Base-by-base conservation (phyloP, 1,284 basidiomycete species). In the Marasmius sp. region DNA sequence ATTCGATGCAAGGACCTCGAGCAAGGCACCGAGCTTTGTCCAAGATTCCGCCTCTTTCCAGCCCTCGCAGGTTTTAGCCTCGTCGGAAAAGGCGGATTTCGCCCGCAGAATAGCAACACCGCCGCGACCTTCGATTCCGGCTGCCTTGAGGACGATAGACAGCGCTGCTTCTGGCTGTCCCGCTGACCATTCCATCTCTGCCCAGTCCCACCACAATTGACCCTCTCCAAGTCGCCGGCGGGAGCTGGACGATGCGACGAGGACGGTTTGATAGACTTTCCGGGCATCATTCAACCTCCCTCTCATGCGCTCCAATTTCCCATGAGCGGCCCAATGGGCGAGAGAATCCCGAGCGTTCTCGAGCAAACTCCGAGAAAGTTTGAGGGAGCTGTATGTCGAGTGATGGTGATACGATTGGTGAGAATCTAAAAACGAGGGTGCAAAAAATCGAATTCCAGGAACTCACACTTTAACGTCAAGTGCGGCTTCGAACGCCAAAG, bases 181-280 rank as follows among this genome's bases (percentile, higher is more conserved):
- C 11, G 79, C 75, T n/a, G 92, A 74, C 89, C 89, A 95, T 73
- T 97, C 94, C 84, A 95, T 85, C 71, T 95, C 91, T 0, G 91
- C 92, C 93, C 94, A 97, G 55, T 91, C 86, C 78, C 89, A 92
- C 91, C 92, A 95, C 47, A 97, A 70, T 64, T 77, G 76, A 18
- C 80, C 77, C n/a, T 77, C 71, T 49, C 76, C 80, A 8, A 70
- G 66, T 27, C 74, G 70, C 8, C 69, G 72, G 3, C 72, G 68
- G 27, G 74, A 61, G 11, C 76, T 73, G 2, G 78, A 74, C 0
- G 82, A 75, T 5, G 77, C 76, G 59, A 78, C 76, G 37, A 88
- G 81, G 8, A 87, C 78, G 1, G 89, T 90, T 66, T 87, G 81
- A 73, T 95, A 97, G 2, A 97, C 85, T 67, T 94, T 94, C 14